phyloP scores from a whole-genome alignment of 768 basidiomycete species.

The Tulasnella sp. region DNA sequence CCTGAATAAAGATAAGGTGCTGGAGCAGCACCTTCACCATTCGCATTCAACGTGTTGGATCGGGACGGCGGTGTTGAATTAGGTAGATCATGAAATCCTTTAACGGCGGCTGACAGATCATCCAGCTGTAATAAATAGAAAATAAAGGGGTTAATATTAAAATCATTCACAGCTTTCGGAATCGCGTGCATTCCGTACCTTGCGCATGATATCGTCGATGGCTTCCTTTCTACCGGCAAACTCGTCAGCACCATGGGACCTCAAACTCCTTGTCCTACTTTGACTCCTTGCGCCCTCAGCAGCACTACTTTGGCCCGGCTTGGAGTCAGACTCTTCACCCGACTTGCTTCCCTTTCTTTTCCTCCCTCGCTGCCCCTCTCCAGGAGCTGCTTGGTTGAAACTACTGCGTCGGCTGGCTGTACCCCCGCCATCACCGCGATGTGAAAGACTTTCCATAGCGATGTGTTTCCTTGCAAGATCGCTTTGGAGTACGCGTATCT shows the following conservation, averaged over 20 bases:
- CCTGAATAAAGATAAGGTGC: not conserved
- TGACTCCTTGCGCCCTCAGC: not conserved
- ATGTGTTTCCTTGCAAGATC: not conserved
- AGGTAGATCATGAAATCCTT: not conserved
- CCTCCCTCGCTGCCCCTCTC: not conserved
- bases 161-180: not conserved
- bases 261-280: too few species aligned
- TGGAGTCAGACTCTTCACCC: not conserved
- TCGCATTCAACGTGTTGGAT: not conserved
- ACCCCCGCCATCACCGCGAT: not conserved
- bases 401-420: not conserved
- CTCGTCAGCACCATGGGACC: too few species aligned
- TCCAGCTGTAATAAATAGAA: not conserved
- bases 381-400: too few species aligned
- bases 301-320: not conserved
- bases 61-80: not conserved
- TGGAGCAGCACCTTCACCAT: not conserved
- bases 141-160: not conserved
- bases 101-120: not conserved
- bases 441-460: not conserved
- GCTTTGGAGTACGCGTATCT: not conserved
- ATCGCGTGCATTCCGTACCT: not conserved
- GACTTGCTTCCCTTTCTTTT: not conserved
- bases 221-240: conserved; percentile 1
- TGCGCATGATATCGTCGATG: conserved; percentile 1